A percentile compares a stretch with the other conserved stretches of the same genome.
Evolutionary conservation across 1,284 basidiomycete species (phyloP).

Genomic region (Tremellales sp.): DNA sequence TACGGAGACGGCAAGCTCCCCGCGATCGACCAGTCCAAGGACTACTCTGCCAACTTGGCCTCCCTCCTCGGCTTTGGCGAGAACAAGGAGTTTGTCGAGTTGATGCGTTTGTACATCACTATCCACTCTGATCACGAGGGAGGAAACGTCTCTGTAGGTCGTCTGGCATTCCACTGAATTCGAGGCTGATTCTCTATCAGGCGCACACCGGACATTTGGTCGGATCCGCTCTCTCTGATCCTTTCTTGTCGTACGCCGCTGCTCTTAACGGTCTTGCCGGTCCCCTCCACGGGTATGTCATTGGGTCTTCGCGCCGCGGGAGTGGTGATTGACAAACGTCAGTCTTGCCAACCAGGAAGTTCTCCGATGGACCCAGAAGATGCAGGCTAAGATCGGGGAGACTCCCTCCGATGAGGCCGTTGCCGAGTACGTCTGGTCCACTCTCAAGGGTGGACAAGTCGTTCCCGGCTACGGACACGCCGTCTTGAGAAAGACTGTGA

Average conservation of each 20-base stretch:
- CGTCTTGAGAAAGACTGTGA: constrained; percentile 82
- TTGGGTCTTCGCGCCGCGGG: not conserved
- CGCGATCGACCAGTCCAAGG: constrained; percentile 78
- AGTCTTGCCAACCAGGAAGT: constrained; percentile 94
- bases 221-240: constrained; percentile 95
- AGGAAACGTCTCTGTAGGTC: constrained; percentile 79
- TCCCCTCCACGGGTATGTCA: constrained; percentile 74
- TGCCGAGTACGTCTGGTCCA: constrained; percentile 89
- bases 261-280: constrained; percentile 95
- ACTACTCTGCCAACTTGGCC: constrained; percentile 91
- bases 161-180: not conserved
- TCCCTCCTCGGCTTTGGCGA: constrained; percentile 90
- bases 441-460: constrained; percentile 84
- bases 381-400: constrained; percentile 79
- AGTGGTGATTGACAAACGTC: not conserved
- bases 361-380: constrained; percentile 78
- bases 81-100: constrained; percentile 84
- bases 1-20: constrained; percentile 83
- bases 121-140: constrained; percentile 99
- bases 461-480: constrained; percentile 96
- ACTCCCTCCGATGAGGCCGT: constrained; percentile 78
- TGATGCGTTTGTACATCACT: constrained; percentile 93
- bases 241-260: constrained; percentile 91
- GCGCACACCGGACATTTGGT: constrained; percentile 96
- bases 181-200: constrained; percentile 3